Conservation (phyloP, 108 stramenopile genomes). For the Aurantiochytrium sp. region DNA sequence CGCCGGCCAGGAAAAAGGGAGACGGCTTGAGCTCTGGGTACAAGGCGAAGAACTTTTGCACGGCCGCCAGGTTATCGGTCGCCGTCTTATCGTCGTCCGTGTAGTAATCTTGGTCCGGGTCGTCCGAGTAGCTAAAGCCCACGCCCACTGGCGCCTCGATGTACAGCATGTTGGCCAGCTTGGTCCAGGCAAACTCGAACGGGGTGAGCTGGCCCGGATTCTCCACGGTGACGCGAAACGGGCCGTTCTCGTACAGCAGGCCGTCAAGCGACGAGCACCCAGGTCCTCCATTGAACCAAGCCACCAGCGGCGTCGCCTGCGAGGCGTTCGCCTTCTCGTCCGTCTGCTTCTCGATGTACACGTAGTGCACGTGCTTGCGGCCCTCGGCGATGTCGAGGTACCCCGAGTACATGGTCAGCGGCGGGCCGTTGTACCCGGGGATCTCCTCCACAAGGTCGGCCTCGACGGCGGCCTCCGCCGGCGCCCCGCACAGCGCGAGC, state of each 20-base stretch:
- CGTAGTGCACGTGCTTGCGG: slow-evolving; percentile 38
- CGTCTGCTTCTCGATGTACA: neutral
- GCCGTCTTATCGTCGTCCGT: slow-evolving; percentile 74
- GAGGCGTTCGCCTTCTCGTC: neutral
- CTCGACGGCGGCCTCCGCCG: neutral
- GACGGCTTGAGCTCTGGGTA: slow-evolving; percentile 68
- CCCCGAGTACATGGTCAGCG: slow-evolving; percentile 40
- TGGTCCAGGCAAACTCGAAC: slow-evolving; percentile 59
- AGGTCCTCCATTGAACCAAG: slow-evolving; percentile 48
- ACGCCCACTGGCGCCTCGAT: slow-evolving; percentile 78
- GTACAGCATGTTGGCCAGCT: slow-evolving; percentile 62
- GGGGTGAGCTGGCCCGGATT: neutral
- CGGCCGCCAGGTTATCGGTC: slow-evolving; percentile 59
- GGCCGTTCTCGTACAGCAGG: slow-evolving; percentile 51
- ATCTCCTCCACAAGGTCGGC: neutral
- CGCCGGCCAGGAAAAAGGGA: slow-evolving; percentile 76
- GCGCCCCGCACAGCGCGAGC: too few species aligned
- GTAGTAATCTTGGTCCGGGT: slow-evolving; percentile 48
- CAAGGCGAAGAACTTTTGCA: slow-evolving; percentile 53
- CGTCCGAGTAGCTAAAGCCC: slow-evolving; percentile 67
- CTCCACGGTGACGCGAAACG: slow-evolving; percentile 30
- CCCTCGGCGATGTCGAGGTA: slow-evolving; percentile 35
- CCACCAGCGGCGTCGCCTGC: slow-evolving; percentile 19
- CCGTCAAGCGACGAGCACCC: slow-evolving; percentile 49
- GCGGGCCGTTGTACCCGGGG: slow-evolving; percentile 38